Conservation (phyloP, 2,329 filamentous ascomycete genomes). For the Claviceps sp. region DNA sequence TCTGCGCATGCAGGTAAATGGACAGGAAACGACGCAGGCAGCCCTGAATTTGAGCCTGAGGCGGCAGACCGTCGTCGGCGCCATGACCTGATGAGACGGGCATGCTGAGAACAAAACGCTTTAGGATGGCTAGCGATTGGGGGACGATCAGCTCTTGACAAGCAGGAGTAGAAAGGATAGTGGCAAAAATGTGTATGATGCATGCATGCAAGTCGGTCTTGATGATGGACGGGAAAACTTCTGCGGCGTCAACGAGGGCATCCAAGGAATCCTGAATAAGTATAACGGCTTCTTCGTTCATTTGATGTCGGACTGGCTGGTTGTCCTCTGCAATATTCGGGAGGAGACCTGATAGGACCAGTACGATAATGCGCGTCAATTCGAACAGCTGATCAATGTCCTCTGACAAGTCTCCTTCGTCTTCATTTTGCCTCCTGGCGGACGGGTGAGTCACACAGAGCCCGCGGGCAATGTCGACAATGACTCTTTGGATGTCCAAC, state of each 20-base stretch:
- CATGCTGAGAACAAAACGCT: slow-evolving; percentile 75
- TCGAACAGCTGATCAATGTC: slow-evolving; percentile 98
- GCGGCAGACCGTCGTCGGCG: slow-evolving; percentile 33
- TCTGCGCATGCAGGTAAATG: slow-evolving; percentile 65
- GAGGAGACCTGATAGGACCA: slow-evolving; percentile 77
- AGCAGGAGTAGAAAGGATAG: slow-evolving; percentile 68
- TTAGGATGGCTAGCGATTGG: slow-evolving; percentile 79
- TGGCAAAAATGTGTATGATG: slow-evolving; percentile 92
- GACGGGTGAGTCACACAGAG: slow-evolving; percentile 86
- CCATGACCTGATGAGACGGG: slow-evolving; percentile 30
- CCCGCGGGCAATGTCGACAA: slow-evolving; percentile 85
- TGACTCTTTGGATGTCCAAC: slow-evolving; percentile 75
- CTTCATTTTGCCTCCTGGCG: slow-evolving; percentile 42
- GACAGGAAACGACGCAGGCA: slow-evolving; percentile 72
- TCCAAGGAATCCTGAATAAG: slow-evolving; percentile 71
- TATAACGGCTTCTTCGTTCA: slow-evolving; percentile 75
- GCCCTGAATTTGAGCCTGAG: slow-evolving; percentile 60
- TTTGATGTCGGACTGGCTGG: slow-evolving; percentile 55
- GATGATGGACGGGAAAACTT: slow-evolving; percentile 93
- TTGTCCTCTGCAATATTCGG: slow-evolving; percentile 64
- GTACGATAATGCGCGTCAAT: slow-evolving; percentile 85
- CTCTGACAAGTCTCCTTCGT: slow-evolving; percentile 74
- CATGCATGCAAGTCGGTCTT: slow-evolving; percentile 92
- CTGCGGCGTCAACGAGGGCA: slow-evolving; percentile 83
- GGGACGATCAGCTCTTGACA: slow-evolving; percentile 86